Conservation (phyloP, 2,329 filamentous ascomycete genomes). For the Alternaria arbusti region DNA sequence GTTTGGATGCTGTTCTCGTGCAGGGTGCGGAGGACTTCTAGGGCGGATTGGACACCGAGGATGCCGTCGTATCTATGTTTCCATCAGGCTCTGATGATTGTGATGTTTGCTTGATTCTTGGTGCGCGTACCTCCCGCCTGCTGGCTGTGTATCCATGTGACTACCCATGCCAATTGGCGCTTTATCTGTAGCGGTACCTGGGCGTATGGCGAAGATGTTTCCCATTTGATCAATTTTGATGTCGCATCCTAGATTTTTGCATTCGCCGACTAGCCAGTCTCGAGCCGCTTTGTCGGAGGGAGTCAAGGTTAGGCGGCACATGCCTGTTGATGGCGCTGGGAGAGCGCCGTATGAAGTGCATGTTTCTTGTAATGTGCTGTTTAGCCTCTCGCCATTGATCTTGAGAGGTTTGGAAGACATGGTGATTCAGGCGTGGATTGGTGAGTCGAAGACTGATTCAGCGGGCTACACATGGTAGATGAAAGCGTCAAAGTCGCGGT, state of each 20-base stretch:
- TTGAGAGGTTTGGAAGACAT: conserved; percentile 14
- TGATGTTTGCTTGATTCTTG: rapidly evolving
- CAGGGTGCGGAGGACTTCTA: conserved; percentile 48
- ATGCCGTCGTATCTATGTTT: conserved; percentile 71
- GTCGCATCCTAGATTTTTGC: conserved; percentile 34
- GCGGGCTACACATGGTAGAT: background rate
- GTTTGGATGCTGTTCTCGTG: conserved; percentile 42
- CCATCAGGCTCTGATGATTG: background rate
- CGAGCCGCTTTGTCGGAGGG: conserved; percentile 36
- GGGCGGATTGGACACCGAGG: conserved; percentile 70
- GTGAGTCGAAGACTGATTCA: background rate
- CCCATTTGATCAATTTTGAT: conserved; percentile 46
- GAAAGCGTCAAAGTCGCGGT: background rate
- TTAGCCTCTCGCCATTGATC: conserved; percentile 34
- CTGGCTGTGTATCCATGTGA: conserved; percentile 63
- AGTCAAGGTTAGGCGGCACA: conserved; percentile 71
- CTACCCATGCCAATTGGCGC: conserved; percentile 50
- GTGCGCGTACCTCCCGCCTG: conserved; percentile 24
- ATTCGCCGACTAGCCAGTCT: conserved; percentile 41
- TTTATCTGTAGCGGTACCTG: conserved; percentile 53
- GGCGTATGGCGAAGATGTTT: conserved; percentile 42
- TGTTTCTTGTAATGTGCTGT: conserved; percentile 32
- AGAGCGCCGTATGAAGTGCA: conserved; percentile 38
- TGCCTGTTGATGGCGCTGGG: conserved; percentile 61
- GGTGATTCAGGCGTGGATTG: background rate